A percentile compares a stretch with the other conserved stretches of the same genome.
These are phyloP conservation scores for Arthromyces matolae DNA, from an alignment of 768 basidiomycete genomes.

Conservation along the genomic window DNA sequence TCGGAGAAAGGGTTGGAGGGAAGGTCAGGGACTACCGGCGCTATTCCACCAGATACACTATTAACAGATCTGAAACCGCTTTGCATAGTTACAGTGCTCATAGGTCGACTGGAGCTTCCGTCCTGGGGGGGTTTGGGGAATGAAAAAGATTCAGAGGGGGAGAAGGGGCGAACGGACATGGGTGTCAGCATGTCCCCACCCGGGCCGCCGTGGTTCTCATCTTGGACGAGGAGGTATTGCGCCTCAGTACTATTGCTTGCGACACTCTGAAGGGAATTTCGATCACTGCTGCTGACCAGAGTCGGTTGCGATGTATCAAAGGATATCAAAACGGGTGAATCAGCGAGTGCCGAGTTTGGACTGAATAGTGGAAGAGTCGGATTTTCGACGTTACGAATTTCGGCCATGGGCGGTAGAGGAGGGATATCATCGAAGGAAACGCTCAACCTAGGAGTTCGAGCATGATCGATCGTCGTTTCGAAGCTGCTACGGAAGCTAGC, in stretches of 20 bases:
- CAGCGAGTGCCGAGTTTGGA: conserved; percentile 10
- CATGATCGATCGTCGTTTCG: conserved; percentile 55
- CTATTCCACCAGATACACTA: too few relatives aligned
- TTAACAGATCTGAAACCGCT: conserved; percentile 4
- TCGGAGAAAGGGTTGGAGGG: conserved; percentile 28
- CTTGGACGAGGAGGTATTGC: conserved; percentile 37
- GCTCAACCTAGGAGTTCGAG: conserved; percentile 21
- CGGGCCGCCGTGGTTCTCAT: conserved; percentile 17
- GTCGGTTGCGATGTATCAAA: conserved; percentile 23
- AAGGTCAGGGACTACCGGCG: conserved; percentile 12
- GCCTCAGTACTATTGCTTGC: conserved; percentile 34
- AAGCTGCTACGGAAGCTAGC: conserved; percentile 54
- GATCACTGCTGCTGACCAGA: conserved; percentile 11
- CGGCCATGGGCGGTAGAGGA: conserved; percentile 51
- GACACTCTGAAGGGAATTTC: conserved; percentile 40
- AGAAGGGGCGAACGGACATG: conserved; percentile 64
- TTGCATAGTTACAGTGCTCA: conserved; percentile 15
- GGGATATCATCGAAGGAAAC: conserved; percentile 28
- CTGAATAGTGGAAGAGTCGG: conserved; percentile 5
- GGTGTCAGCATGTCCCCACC: conserved; percentile 41
- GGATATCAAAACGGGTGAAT: conserved; percentile 29
- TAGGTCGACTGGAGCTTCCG: conserved; percentile 19
- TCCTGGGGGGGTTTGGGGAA: conserved; percentile 61
- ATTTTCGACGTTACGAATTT: conserved; percentile 35
- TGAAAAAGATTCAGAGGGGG: conserved; percentile 61